These are phyloP conservation scores for Pichiaceae sp. DNA, from an alignment of 1,139 yeast species.

Conservation along the genomic window DNA sequence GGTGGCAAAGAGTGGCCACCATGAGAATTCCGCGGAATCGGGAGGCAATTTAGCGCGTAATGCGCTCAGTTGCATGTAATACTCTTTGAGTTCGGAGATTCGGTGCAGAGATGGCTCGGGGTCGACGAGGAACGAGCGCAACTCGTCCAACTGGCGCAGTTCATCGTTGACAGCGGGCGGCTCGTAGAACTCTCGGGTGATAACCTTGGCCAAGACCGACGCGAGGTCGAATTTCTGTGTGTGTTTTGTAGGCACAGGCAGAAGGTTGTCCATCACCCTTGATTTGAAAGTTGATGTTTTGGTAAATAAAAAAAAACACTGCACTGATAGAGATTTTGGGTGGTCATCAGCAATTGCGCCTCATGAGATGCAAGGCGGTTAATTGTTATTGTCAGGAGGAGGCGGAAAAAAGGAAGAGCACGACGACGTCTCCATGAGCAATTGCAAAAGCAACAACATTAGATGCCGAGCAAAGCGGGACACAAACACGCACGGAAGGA, in stretches of 20 bases:
- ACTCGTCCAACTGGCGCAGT: conserved; percentile 31
- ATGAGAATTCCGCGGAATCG: conserved; percentile 45
- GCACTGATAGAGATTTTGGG: not conserved
- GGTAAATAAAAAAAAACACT: not conserved
- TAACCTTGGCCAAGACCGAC: conserved; percentile 37
- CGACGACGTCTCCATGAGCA: too few species aligned
- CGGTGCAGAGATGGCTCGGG: conserved; percentile 14
- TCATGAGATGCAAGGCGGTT: too few species aligned
- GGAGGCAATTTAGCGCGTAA: conserved; percentile 33
- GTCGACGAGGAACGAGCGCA: conserved; percentile 27
- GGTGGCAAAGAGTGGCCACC: conserved; percentile 53
- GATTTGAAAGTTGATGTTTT: not conserved
- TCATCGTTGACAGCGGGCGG: conserved; percentile 50
- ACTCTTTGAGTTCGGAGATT: conserved; percentile 23
- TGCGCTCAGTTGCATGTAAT: conserved; percentile 27
- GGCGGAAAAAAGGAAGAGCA: too few species aligned
- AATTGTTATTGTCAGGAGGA: too few species aligned
- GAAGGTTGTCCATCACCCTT: conserved; percentile 26
- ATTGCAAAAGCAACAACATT: too few species aligned
- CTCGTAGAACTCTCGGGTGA: conserved; percentile 58
- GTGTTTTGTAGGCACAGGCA: conserved; percentile 45
- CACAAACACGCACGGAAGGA: too few species aligned
- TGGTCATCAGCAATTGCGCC: too few species aligned
- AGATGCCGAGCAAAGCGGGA: too few species aligned
- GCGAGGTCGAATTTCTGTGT: conserved; percentile 41